Base-by-base conservation (phyloP, 768 basidiomycete species). In the Mycena latifolia region DNA sequence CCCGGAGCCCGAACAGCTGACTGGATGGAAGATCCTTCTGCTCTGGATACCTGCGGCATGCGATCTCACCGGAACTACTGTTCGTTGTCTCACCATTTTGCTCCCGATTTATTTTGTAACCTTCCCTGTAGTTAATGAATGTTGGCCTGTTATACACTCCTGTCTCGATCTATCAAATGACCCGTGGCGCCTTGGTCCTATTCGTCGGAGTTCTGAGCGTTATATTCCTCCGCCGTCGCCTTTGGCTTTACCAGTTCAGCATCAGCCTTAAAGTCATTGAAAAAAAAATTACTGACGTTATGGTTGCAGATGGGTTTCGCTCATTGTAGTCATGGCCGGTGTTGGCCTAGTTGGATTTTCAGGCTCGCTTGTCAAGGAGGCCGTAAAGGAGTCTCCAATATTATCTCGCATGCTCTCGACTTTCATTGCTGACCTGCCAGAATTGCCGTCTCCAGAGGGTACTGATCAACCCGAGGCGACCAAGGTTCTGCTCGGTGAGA, bases 141-240 rank as follows among this genome's bases (percentile, higher is more conserved):
- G 84, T 97, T 70, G 98, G 98, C 59, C 86, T 99, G 51, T 86
- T 99, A 39, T 95, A 96, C 78, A 96, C 96, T 1, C 97, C 97
- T 29, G 98, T 99, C 59, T 96, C 94, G 46, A 95, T 98, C 72
- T 99, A 94, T 82, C 97, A 98, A 78, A 97, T 98, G 96, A 94
- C 91, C 66, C 89, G 92, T 63, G 96, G 96, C 55, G 92, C 95
- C 46, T 89, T 98, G 62, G 95, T 98, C 52, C 86, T 97, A 58
- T 99, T 96, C 79, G 97, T 99, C 65, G 97, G 95, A 50, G 74
- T 93, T 60, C 87, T 99, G 71, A 93, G 92, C 55, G 96, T 99
- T 73, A 76, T 96, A 61, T 99, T 99, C 85, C 89, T 99, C 63
- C 87, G 85, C 54, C 89, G 96, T 69, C 87, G 85, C 66, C 88